Base-by-base conservation (phyloP, 2,329 filamentous ascomycete species). In the Trichoderma asperellum region DNA sequence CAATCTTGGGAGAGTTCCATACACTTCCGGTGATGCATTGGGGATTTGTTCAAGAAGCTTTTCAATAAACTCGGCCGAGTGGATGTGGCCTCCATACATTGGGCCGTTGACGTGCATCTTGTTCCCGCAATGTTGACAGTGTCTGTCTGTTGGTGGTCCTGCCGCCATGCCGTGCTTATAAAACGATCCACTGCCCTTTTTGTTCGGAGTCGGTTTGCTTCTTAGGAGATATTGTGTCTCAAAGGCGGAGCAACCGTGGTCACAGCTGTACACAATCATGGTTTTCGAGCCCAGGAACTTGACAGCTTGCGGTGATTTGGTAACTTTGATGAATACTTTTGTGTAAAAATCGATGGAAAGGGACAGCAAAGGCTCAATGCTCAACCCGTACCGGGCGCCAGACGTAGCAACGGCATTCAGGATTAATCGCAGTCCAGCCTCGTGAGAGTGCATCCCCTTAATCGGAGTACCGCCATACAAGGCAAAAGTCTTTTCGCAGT, bases 321-420 rank as follows among this genome's bases (percentile, higher is more conserved):
- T 86, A 43, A 99, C 87, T 24, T 91, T 89, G 57, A 99, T 90
- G 77, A 98, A 99, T 2, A 97, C 86, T 57, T 96, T 89, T 24
- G 91, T 89, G 77, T 99, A 99, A 79, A 96, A 99, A 79, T 99
- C 96, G 71, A 98, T 97, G 2, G 93, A 97, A 1, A 99, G 86
- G 6, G 93, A 97, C 12, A 99, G 86, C 4, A 97, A 86, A 0
- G 96, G 96, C 79, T 98, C 94, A 70, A 98, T 93, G 0, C 92
- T 86, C 53, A 97, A 83, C 1, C 96, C 95, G 74, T 99, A 96
- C 71, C 90, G 90, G 18, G 91, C 92, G 4, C 93, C 96, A 0
- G 93, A 87, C 0, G 89, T 88, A 2, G 94, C 92, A 69, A 98
- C 88, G 4, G 91, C 88, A 77, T 97, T 89, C 14, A 99, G 81